Conservation (phyloP, 2,329 filamentous ascomycete genomes). For the Beauveria medogensis region DNA sequence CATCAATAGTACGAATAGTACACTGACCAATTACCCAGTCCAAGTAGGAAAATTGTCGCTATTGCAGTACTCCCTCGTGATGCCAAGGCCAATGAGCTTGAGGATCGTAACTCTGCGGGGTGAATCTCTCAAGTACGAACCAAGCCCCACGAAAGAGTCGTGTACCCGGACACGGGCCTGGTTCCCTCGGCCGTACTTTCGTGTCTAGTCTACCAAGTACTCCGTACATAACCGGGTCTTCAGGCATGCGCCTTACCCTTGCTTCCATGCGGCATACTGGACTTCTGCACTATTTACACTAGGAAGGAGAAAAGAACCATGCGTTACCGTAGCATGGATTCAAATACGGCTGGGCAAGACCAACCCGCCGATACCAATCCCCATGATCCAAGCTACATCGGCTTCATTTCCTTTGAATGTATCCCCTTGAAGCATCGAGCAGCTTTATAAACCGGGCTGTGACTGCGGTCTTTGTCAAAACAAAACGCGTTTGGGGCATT, state of each 20-base stretch:
- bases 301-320: slow-evolving; percentile 5
- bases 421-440: not conserved
- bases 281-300: not conserved
- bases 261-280: not conserved
- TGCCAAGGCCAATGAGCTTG: not conserved
- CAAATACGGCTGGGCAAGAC: not conserved
- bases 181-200: not conserved
- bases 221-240: not conserved
- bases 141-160: not conserved
- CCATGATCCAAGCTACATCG: slow-evolving; percentile 2
- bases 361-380: not conserved
- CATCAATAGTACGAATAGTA: too few relatives aligned
- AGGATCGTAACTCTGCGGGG: not conserved
- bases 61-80: not conserved
- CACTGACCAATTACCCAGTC: not conserved
- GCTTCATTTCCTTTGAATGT: not conserved
- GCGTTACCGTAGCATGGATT: not conserved
- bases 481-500: not conserved
- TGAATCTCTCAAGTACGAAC: not conserved
- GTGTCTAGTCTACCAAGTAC: not conserved
- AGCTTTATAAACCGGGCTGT: not conserved
- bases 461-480: not conserved
- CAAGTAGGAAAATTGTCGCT: not conserved
- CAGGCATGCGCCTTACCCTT: not conserved
- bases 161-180: not conserved